Evolutionary conservation across 257 asterid species (phyloP).

Genomic region (Thymus mandschuricus): DNA sequence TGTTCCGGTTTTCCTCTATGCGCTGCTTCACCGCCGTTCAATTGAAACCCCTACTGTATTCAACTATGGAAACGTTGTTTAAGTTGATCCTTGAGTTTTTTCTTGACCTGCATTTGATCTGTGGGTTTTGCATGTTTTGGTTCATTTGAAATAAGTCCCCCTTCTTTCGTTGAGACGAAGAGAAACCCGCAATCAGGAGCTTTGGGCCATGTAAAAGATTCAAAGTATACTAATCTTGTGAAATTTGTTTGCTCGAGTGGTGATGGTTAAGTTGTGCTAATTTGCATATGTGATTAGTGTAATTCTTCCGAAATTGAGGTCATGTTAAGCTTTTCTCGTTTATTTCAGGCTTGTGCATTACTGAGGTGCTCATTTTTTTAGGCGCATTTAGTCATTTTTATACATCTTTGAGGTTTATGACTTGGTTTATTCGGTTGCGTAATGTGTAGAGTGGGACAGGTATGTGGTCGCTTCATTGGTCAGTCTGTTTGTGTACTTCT

Average conservation of each 20-base stretch:
- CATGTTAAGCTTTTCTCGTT: not conserved
- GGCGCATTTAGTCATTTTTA: not conserved
- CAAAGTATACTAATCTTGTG: not conserved
- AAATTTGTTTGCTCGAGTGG: not conserved
- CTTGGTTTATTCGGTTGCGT: not conserved
- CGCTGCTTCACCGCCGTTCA: slow-evolving; percentile 5
- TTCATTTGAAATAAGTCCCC: not conserved
- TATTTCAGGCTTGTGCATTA: not conserved
- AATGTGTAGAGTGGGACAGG: not conserved
- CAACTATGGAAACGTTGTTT: too few species aligned
- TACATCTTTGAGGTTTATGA: not conserved
- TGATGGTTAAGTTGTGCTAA: slow-evolving; percentile 1
- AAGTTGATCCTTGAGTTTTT: too few species aligned
- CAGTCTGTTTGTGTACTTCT: slow-evolving; percentile 4
- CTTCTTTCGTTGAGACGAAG: not conserved
- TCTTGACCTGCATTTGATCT: slow-evolving; percentile 2
- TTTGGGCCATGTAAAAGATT: not conserved
- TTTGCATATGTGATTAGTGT: slow-evolving; percentile 5
- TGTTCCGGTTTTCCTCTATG: not conserved
- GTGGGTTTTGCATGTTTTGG: slow-evolving; percentile 20
- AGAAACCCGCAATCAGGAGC: not conserved
- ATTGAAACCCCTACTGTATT: not conserved
- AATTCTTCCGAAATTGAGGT: not conserved
- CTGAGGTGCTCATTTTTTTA: not conserved
- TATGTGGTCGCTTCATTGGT: slow-evolving; percentile 16